phyloP scores from a whole-genome alignment of 164 flowering plant genomes.

The Brasenia schreberi region DNA sequence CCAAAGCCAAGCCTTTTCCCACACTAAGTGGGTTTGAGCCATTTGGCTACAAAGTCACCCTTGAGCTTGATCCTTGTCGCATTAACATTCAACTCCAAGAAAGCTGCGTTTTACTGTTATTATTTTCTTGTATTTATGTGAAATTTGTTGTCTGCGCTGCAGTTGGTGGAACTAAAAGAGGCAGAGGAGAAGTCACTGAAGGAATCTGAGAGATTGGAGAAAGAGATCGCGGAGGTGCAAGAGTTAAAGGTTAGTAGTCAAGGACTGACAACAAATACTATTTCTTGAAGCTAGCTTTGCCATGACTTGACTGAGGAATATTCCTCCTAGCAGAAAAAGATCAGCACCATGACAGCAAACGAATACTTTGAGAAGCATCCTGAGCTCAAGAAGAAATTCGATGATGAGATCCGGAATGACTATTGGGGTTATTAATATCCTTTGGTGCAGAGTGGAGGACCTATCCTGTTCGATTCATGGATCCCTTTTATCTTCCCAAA shows the following conservation, averaged over 20 bases:
- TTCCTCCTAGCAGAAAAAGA: constrained; percentile 42
- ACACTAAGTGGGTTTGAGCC: no score
- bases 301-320: background rate
- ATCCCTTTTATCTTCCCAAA: background rate
- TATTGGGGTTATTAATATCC: constrained; percentile 79
- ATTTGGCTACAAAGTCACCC: no score
- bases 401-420: constrained; percentile 89
- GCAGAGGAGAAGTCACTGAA: constrained; percentile 72
- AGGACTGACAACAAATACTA: background rate
- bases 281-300: background rate
- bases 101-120: no score
- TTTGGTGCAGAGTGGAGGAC: background rate
- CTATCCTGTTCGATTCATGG: background rate
- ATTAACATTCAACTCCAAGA: no score
- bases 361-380: constrained; percentile 95
- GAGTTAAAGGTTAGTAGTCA: constrained; percentile 60
- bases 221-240: constrained; percentile 78
- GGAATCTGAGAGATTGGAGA: constrained; percentile 84
- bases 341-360: constrained; percentile 89
- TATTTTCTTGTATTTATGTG: no score
- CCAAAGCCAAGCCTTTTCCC: no score
- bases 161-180: constrained; percentile 88
- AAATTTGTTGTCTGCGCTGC: constrained; percentile 4
- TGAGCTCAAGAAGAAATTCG: constrained; percentile 82
- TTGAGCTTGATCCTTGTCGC: no score